These are phyloP conservation scores for Cryphonectria japonica DNA, from an alignment of 2,329 filamentous ascomycete species.

Conservation along the genomic window DNA sequence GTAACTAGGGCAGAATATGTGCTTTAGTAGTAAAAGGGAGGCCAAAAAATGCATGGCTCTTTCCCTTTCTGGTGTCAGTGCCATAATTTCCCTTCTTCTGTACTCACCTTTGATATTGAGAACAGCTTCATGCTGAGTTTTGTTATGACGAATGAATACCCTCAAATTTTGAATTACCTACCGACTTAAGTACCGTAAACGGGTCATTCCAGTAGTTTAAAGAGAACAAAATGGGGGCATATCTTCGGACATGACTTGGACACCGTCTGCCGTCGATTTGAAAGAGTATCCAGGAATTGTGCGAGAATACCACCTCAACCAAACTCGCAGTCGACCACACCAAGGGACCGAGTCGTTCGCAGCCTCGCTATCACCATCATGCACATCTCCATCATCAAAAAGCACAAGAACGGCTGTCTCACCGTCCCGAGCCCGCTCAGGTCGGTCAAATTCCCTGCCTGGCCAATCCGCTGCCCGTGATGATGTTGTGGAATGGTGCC, in stretches of 20 bases:
- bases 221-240: background rate
- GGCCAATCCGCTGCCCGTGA: background rate
- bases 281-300: background rate
- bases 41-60: background rate
- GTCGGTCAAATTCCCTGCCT: background rate
- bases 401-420: background rate
- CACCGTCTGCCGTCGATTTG: background rate
- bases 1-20: background rate
- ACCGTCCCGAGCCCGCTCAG: background rate
- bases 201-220: background rate
- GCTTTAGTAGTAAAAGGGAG: background rate
- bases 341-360: no score
- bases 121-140: background rate
- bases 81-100: background rate
- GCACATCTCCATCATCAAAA: background rate
- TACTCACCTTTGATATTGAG: background rate
- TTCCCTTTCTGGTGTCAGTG: background rate
- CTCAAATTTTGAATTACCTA: background rate
- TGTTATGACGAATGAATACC: background rate
- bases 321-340: background rate
- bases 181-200: background rate
- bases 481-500: background rate
- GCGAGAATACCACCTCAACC: background rate
- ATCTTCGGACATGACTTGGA: background rate
- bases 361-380: background rate